Evolutionary conservation across 2,329 filamentous ascomycete genomes (phyloP).

Genomic region (Phialophora macrospora): DNA sequence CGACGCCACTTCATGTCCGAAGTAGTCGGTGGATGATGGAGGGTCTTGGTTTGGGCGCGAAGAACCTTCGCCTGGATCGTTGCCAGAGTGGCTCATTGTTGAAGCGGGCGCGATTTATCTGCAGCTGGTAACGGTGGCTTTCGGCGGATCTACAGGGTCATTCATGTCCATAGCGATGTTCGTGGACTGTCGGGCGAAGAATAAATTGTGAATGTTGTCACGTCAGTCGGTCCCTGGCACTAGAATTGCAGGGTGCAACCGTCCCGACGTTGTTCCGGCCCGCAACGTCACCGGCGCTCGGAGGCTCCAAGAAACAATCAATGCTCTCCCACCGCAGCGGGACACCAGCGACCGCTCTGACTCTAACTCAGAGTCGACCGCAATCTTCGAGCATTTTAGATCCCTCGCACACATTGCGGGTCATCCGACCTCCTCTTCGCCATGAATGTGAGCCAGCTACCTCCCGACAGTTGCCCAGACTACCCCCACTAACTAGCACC

Average conservation of each 20-base stretch:
- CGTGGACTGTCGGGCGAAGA: not conserved
- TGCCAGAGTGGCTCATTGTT: slow-evolving; percentile 31
- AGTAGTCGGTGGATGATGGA: slow-evolving; percentile 4
- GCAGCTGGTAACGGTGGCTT: not conserved
- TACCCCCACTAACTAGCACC: slow-evolving; percentile 32
- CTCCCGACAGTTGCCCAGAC: not conserved
- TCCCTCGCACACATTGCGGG: no score
- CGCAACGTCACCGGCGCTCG: slow-evolving; percentile 11
- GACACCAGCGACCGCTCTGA: not conserved
- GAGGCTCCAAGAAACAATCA: slow-evolving; percentile 7
- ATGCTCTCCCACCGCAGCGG: not conserved
- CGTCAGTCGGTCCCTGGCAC: not conserved
- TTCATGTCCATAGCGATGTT: slow-evolving; percentile 21
- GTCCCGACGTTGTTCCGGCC: slow-evolving; percentile 15
- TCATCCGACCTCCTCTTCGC: not conserved
- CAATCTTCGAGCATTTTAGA: no score
- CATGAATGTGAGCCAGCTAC: slow-evolving; percentile 49
- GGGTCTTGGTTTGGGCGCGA: slow-evolving; percentile 20
- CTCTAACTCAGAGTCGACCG: not conserved
- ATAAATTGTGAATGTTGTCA: slow-evolving; percentile 3
- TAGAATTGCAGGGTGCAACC: slow-evolving; percentile 6
- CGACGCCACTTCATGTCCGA: slow-evolving; percentile 25
- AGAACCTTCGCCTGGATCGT: slow-evolving; percentile 18
- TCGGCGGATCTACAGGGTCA: slow-evolving; percentile 10
- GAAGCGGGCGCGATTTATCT: slow-evolving; percentile 13